These are phyloP conservation scores for Cotoneaster glaucophyllus DNA, from an alignment of 306 rosid species.

Conservation along the genomic window DNA sequence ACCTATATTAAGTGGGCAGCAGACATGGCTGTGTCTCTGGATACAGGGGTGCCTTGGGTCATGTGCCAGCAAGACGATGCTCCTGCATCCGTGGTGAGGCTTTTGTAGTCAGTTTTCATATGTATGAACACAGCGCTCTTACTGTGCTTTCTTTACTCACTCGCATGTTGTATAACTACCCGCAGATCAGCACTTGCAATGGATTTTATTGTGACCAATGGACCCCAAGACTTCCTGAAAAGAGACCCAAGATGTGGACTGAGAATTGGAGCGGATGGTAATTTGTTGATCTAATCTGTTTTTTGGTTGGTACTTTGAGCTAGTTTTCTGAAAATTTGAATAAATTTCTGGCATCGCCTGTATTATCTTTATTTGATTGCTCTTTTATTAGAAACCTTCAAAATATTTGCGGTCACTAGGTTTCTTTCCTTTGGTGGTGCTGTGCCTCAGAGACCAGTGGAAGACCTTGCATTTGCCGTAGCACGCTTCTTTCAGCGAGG, in stretches of 20 bases:
- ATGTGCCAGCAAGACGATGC: constrained; percentile 94
- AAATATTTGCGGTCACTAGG: constrained; percentile 36
- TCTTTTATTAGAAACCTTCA: neutral
- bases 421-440: constrained; percentile 76
- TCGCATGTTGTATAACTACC: constrained; percentile 11
- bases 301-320: neutral
- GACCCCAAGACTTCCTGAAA: constrained; percentile 54
- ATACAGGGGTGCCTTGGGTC: constrained; percentile 98
- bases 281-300: neutral
- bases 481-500: constrained; percentile 89
- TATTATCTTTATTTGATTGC: neutral
- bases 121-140: neutral
- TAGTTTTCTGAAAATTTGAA: neutral
- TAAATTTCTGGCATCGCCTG: neutral
- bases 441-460: constrained; percentile 74
- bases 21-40: constrained; percentile 71
- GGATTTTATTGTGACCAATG: constrained; percentile 88
- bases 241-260: constrained; percentile 90
- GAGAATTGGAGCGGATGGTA: constrained; percentile 94
- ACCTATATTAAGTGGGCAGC: constrained; percentile 84
- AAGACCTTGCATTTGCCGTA: constrained; percentile 87
- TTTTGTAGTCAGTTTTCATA: constrained; percentile 1
- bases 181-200: constrained; percentile 87
- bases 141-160: neutral
- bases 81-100: constrained; percentile 84